Conservation (phyloP, 176 grass and related monocot genomes). For the Thalia dealbata region DNA sequence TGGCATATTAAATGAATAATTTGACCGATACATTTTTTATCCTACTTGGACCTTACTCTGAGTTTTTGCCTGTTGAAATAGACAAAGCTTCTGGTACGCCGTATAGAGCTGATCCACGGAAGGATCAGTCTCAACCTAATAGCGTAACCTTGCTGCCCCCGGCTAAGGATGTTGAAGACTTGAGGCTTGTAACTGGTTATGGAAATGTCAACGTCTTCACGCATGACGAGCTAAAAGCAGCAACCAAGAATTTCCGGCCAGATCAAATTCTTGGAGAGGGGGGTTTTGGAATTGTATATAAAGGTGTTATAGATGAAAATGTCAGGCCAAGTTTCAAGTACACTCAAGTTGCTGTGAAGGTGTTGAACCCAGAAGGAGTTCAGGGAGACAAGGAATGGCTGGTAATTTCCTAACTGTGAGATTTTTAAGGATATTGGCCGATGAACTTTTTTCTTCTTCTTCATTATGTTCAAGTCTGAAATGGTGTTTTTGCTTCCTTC, state of each 20-base stretch:
- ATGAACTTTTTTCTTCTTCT: background rate
- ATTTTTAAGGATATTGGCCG: too few relatives aligned
- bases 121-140: background rate
- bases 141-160: background rate
- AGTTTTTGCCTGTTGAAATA: background rate
- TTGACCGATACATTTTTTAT: background rate
- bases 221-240: background rate
- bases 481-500: background rate
- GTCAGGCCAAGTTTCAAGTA: constrained; percentile 4
- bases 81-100: background rate
- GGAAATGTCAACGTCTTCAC: constrained; percentile 4
- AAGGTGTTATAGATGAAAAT: constrained; percentile 6
- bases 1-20: background rate
- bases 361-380: constrained; percentile 10
- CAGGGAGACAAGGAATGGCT: constrained; percentile 21
- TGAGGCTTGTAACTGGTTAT: constrained; percentile 7
- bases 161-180: constrained; percentile 13
- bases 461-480: background rate
- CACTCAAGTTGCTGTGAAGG: constrained; percentile 12
- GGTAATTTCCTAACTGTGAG: background rate
- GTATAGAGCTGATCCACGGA: background rate
- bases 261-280: constrained; percentile 16
- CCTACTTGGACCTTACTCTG: background rate
- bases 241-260: constrained; percentile 9
- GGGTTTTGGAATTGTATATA: constrained; percentile 19